Conservation (phyloP, 2,329 filamentous ascomycete genomes). For the Hypoxylon sp. region DNA sequence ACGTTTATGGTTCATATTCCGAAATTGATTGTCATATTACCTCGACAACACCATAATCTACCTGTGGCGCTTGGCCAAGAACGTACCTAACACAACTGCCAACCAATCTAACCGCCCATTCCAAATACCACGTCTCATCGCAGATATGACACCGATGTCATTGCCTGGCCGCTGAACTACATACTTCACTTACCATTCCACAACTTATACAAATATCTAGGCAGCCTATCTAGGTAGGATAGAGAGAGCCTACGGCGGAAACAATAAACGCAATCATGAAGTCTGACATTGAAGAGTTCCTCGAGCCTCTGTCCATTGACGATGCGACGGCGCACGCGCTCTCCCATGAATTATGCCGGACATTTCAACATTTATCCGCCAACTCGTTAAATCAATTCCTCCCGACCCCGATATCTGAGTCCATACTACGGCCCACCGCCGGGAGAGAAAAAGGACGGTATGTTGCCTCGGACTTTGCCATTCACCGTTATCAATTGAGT, state of each 20-base stretch:
- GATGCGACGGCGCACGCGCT: slow-evolving; percentile 62
- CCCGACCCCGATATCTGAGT: slow-evolving; percentile 73
- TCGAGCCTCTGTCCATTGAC: slow-evolving; percentile 67
- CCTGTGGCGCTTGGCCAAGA: neutral
- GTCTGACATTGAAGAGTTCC: slow-evolving; percentile 60
- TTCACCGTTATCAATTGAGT: slow-evolving; percentile 2
- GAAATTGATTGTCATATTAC: slow-evolving; percentile 2
- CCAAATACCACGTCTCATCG: slow-evolving; percentile 18
- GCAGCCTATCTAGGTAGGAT: neutral
- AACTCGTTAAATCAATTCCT: slow-evolving; percentile 70
- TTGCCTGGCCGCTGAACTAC: slow-evolving; percentile 15
- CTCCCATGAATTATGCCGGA: slow-evolving; percentile 62
- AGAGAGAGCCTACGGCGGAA: neutral
- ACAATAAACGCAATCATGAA: slow-evolving; percentile 34
- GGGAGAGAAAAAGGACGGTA: slow-evolving; percentile 64
- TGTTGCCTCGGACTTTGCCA: slow-evolving; percentile 50
- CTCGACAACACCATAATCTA: neutral
- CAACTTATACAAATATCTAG: slow-evolving; percentile 2
- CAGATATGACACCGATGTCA: slow-evolving; percentile 34
- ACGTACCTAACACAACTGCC: slow-evolving; percentile 1
- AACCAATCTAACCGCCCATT: slow-evolving; percentile 7
- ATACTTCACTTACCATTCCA: neutral
- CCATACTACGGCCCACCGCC: slow-evolving; percentile 66
- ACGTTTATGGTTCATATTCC: slow-evolving; percentile 4
- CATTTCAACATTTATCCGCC: slow-evolving; percentile 66